Percentiles rank a stretch among this genome's conserved stretches.
phyloP scores from a whole-genome alignment of 768 basidiomycete genomes.

The Mycena alexandri region DNA sequence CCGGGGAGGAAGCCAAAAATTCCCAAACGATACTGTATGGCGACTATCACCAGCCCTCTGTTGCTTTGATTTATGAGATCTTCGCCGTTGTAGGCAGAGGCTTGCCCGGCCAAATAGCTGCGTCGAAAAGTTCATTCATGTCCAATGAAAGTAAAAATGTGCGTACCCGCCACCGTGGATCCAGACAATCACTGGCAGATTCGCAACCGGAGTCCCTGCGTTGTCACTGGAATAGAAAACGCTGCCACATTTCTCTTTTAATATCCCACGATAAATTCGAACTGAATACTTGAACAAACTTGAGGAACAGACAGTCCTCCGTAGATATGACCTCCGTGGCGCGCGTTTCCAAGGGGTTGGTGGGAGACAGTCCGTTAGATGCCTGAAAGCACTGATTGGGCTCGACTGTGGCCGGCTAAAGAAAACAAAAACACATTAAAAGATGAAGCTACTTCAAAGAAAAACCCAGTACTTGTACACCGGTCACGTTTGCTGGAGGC shows the following conservation, averaged over 20 bases:
- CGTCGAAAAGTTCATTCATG: constrained; percentile 37
- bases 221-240: constrained; percentile 5
- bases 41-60: constrained; percentile 51
- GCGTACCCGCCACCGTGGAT: constrained; percentile 40
- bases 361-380: constrained; percentile 8
- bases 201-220: constrained; percentile 7
- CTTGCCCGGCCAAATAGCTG: constrained; percentile 49
- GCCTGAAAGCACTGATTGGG: constrained; percentile 25
- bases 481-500: constrained; percentile 17
- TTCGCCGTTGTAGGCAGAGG: constrained; percentile 46
- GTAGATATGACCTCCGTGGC: constrained; percentile 20
- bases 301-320: constrained; percentile 52
- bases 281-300: constrained; percentile 32
- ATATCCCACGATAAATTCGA: too few relatives aligned
- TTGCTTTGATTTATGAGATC: constrained; percentile 52
- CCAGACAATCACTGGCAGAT: constrained; percentile 40
- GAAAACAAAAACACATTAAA: too few relatives aligned
- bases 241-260: constrained; percentile 17
- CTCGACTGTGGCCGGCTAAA: not conserved
- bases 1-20: constrained; percentile 51
- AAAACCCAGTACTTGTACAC: constrained; percentile 1
- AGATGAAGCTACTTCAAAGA: too few relatives aligned
- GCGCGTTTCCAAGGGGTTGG: constrained; percentile 19
- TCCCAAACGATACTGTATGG: constrained; percentile 59
- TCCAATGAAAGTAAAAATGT: too few relatives aligned